Conservation (phyloP, 805 yeast genomes). For the Suhomyces vadensis region DNA sequence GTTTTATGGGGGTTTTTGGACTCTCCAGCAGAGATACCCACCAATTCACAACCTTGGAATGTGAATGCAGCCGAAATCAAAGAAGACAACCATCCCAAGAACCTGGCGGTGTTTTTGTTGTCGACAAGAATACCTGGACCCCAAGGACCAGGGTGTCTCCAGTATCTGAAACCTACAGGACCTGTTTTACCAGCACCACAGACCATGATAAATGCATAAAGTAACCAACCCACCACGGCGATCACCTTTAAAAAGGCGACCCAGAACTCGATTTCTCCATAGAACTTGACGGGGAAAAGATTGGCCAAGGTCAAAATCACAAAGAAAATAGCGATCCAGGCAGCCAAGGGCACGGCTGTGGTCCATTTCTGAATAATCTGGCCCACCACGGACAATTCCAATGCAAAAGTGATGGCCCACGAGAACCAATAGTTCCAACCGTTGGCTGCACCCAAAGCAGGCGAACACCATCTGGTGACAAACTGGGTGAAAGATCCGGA, state of each 20-base stretch:
- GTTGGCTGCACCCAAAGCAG: constrained; percentile 71
- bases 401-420: constrained; percentile 75
- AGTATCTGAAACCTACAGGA: constrained; percentile 75
- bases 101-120: constrained; percentile 53
- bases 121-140: constrained; percentile 59
- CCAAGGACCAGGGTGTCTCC: constrained; percentile 80
- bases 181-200: constrained; percentile 73
- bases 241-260: constrained; percentile 64
- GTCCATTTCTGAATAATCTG: constrained; percentile 69
- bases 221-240: constrained; percentile 69
- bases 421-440: constrained; percentile 78
- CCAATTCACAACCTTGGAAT: constrained; percentile 75
- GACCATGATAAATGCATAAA: constrained; percentile 68
- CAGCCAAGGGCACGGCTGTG: constrained; percentile 64
- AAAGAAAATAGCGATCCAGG: constrained; percentile 70
- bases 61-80: constrained; percentile 77
- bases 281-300: constrained; percentile 65
- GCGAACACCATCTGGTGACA: constrained; percentile 65
- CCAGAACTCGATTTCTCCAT: constrained; percentile 81
- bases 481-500: constrained; percentile 70
- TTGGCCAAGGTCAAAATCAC: constrained; percentile 54
- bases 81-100: constrained; percentile 69
- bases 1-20: constrained; percentile 66
- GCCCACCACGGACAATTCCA: constrained; percentile 71
- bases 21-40: constrained; percentile 77